Percentiles rank a stretch among this genome's conserved stretches.
These are phyloP conservation scores for Mycosphaerelloides madeirae DNA, from an alignment of 2,329 filamentous ascomycete species.

Conservation along the genomic window DNA sequence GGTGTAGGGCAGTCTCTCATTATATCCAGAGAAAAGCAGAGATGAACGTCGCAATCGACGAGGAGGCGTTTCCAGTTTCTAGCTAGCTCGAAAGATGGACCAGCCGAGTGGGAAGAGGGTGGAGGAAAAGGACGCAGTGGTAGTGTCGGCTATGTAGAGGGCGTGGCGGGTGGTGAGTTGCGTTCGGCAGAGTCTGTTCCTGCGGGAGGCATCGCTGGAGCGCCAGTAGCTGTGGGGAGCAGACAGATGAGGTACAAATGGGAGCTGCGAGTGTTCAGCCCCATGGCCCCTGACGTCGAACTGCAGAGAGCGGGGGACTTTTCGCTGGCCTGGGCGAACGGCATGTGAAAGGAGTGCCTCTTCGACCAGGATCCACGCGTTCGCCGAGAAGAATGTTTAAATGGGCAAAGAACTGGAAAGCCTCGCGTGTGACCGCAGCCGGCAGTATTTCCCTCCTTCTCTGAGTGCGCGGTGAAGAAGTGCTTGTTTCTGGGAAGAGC, in stretches of 20 bases:
- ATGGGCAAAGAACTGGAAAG: too few species aligned
- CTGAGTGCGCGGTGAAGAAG: too few species aligned
- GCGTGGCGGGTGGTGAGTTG: constrained; percentile 1
- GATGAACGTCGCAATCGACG: constrained; percentile 1
- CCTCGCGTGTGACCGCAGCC: too few species aligned
- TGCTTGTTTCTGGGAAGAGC: too few species aligned
- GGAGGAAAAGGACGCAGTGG: constrained; percentile 11
- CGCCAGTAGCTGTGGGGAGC: neutral
- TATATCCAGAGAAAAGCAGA: neutral
- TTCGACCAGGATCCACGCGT: too few species aligned
- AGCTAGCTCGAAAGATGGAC: too few species aligned
- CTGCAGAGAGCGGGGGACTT: neutral
- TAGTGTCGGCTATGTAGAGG: constrained; percentile 3
- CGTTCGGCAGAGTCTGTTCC: constrained; percentile 6
- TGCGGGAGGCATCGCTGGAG: neutral
- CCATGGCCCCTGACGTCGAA: neutral
- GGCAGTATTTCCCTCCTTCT: too few species aligned
- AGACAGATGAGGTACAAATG: neutral
- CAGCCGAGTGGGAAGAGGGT: too few species aligned
- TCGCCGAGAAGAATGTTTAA: too few species aligned
- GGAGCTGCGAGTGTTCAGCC: neutral
- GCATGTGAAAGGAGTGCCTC: constrained; percentile 1
- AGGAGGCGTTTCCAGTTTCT: too few species aligned
- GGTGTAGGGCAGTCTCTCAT: constrained; percentile 13
- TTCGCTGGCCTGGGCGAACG: too few species aligned